Evolutionary conservation across 345 rosid species (phyloP), one percentile per base, ranked within the genome.

Genomic region (Rhodamnia argentea): DNA sequence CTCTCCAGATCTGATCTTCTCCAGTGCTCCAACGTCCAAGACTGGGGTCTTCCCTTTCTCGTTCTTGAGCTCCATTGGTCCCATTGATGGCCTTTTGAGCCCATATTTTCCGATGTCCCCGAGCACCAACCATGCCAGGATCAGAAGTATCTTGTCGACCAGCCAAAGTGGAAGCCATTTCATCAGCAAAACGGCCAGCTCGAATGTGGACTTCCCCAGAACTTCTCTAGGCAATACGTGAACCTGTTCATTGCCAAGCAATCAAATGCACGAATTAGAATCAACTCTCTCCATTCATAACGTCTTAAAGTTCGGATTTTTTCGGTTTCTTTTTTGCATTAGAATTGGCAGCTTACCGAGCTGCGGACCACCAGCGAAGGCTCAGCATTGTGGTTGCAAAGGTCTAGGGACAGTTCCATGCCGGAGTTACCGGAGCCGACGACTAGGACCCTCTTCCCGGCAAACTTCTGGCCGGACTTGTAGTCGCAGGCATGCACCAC

Each of bases 101-200:
- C 99, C 97, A 74, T 88, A 92, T 18, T 87, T 94, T 42, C 90
- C 92, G 27, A 83, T 87, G 90, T 92, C 92, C 32, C 99, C 97
- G 4, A 94, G 92, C 53, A 92, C 62, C 9, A 95, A 18, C 95
- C 95, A 91, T 10, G 94, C 87, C 52, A 93, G 47, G 20, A 90
- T 44, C 89, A 96, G 70, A 82, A 96, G 12, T 5, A 93, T 52
- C 89, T 92, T 95, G 90, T 96, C 99, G 1, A 93, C 98, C 12
- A 94, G 88, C 97, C 98, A 93, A 11, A 95, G 84, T 2, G 99
- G 97, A 16, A 95, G 85, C 99, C 98, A 96, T 54, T 81, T 92
- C 92, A 94, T 87, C 86, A 96, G 53, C 76, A 86, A 56, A 86
- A 92, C 88, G 1, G 94, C 94, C 58, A 93, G 84, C 89, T 94